Evolutionary conservation across 73 alveolate species (phyloP).

Genomic region (Blepharisma japonicum): DNA sequence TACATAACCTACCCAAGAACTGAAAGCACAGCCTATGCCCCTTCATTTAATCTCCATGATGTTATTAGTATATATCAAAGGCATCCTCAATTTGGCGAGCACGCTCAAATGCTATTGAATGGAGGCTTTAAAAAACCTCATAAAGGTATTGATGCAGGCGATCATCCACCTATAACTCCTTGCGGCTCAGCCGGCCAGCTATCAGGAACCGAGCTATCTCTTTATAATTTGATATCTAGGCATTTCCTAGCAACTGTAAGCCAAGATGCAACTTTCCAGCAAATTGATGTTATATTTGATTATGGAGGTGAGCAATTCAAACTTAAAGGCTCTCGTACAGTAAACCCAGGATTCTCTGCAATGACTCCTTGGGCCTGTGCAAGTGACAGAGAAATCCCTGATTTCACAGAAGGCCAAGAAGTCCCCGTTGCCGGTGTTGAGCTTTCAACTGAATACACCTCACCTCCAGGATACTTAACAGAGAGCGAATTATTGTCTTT

Average conservation of each 20-base stretch:
- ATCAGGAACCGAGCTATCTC: constrained; percentile 65
- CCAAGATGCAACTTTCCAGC: constrained; percentile 84
- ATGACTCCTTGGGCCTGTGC: constrained; percentile 68
- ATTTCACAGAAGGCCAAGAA: constrained; percentile 41
- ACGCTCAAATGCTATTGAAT: constrained; percentile 47
- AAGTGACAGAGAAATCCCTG: constrained; percentile 65
- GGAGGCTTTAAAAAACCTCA: constrained; percentile 48
- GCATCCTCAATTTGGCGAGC: constrained; percentile 73
- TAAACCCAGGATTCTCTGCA: constrained; percentile 86
- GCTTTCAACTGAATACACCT: constrained; percentile 65
- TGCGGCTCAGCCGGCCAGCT: constrained; percentile 80
- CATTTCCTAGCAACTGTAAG: constrained; percentile 97
- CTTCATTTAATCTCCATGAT: constrained; percentile 83
- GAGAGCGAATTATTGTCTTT: constrained; percentile 94
- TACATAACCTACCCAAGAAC: constrained; percentile 99
- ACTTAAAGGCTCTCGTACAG: constrained; percentile 69
- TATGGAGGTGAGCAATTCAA: constrained; percentile 78
- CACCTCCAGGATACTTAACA: constrained; percentile 97
- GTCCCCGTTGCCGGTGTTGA: constrained; percentile 25
- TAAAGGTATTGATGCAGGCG: constrained; percentile 98
- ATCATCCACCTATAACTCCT: constrained; percentile 99
- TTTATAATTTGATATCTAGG: constrained; percentile 87
- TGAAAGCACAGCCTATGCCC: constrained; percentile 93
- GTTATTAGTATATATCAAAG: constrained; percentile 59
- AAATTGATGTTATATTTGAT: constrained; percentile 67